phyloP scores from a whole-genome alignment of 2,329 filamentous ascomycete species.

The Fusarium albidum region DNA sequence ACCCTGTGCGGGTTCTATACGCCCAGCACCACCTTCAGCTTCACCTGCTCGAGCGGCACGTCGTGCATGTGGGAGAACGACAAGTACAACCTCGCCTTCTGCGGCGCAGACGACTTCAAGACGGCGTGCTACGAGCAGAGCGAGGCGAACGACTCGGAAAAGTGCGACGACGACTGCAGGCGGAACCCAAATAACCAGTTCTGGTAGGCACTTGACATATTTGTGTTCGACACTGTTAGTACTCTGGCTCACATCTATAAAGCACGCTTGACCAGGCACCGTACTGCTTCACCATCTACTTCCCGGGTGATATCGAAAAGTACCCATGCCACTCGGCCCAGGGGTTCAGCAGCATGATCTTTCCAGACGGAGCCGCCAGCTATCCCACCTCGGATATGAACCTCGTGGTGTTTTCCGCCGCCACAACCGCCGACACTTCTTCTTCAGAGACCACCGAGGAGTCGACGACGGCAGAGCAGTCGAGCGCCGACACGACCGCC shows the following conservation, averaged over 20 bases:
- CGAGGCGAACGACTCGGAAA: conserved; percentile 10
- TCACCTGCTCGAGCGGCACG: conserved; percentile 9
- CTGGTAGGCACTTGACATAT: conserved; percentile 17
- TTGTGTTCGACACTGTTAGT: no score
- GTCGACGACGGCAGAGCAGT: neutral
- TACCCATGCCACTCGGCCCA: conserved; percentile 7
- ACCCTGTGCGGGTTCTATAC: conserved; percentile 17
- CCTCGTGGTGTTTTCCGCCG: conserved; percentile 12
- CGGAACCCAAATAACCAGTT: conserved; percentile 25
- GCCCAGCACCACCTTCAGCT: conserved; percentile 9
- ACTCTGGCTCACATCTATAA: conserved; percentile 7
- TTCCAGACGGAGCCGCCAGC: conserved; percentile 4
- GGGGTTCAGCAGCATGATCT: conserved; percentile 20
- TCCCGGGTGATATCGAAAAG: conserved; percentile 10
- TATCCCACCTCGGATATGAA: conserved; percentile 1
- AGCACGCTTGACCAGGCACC: conserved; percentile 4
- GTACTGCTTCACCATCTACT: conserved; percentile 24
- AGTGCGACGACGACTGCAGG: conserved; percentile 24
- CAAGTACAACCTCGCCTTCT: conserved; percentile 29
- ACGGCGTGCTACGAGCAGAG: conserved; percentile 15
- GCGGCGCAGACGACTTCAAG: conserved; percentile 9
- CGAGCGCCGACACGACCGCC: conserved; percentile 1
- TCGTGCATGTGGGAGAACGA: conserved; percentile 26
- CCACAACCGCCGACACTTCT: conserved; percentile 6
- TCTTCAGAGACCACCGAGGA: conserved; percentile 1